Base-by-base conservation (phyloP, 345 rosid species). In the Schrenkiella parvula region DNA sequence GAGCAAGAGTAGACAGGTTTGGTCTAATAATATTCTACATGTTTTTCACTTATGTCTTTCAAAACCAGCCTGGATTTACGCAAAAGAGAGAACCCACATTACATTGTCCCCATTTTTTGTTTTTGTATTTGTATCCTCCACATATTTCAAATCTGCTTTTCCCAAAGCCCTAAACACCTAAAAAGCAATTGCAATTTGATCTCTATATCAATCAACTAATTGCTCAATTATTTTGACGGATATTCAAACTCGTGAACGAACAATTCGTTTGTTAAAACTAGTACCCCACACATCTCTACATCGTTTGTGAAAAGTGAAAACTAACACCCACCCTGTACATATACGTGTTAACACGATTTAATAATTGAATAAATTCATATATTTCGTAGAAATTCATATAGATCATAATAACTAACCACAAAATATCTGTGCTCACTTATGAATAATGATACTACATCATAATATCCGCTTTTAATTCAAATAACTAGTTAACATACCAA, bases 1-100 rank as follows among this genome's bases (percentile, higher is more conserved):
- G 37, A 52, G 25, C 41, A 68, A 44, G 79, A 69, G 58, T 53
- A 62, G 75, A 76, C 79, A 76, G 51, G 79, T 61, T 75, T 69
- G 65, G 64, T 62, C 74, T 68, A 68, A 75, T 35, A 14, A 43
- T 62, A 53, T 35, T 62, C 56, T 62, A 68, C 64, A 53, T 68
- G 79, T 75, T 75, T 66, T 72, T 54, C 70, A 68, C 74, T 75
- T 52, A 62, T 75, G 57, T 68, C 51, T 75, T 39, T n/a, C n/a
- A 4, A 52, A 62, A 75, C 79, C 70, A 75, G 75, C 79, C 79
- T 69, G 75, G 74, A 69, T 52, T 61, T 75, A 68, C 72, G 72
- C 72, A 73, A 57, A 73, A 25, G 21, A 38, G n/a, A 60, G 52
- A 73, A 57, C 66, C 72, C 66, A 66, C 78, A 56, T 47, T 47